phyloP scores from a whole-genome alignment of 305 asterid species.

The Petunia hybrid region DNA sequence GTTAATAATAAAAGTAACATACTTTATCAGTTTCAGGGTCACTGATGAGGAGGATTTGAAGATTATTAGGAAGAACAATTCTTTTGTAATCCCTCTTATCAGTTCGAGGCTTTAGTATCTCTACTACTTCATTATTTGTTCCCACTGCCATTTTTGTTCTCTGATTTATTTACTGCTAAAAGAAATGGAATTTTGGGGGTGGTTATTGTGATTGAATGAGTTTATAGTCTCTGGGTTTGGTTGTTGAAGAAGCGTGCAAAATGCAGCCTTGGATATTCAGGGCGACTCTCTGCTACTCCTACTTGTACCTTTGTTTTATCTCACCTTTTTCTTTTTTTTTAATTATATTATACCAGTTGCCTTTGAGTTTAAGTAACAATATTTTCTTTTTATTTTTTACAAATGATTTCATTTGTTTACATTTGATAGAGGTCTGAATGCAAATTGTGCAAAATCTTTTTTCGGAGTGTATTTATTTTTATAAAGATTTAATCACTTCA shows the following conservation, averaged over 20 bases:
- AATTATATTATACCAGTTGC: background rate
- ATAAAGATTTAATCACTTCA: no score
- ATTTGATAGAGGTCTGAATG: no score
- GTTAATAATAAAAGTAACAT: constrained; percentile 3
- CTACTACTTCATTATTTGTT: constrained; percentile 46
- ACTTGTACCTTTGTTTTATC: background rate
- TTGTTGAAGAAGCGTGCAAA: background rate
- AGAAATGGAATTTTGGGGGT: background rate
- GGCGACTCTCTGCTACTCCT: background rate
- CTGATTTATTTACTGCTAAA: background rate
- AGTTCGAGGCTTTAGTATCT: constrained; percentile 80
- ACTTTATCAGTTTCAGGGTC: constrained; percentile 97
- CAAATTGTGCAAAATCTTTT: no score
- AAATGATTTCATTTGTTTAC: no score
- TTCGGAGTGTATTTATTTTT: no score
- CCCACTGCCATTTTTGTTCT: constrained; percentile 56
- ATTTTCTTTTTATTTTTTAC: no score
- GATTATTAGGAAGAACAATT: constrained; percentile 72
- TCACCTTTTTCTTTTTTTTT: background rate
- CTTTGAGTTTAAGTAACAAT: background rate
- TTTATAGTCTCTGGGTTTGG: background rate
- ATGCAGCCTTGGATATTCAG: background rate
- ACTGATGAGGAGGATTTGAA: constrained; percentile 84
- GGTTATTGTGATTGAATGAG: no score
- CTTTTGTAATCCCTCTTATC: constrained; percentile 80